Evolutionary conservation across 768 basidiomycete genomes (phyloP), one percentile per base, ranked within the genome.

Genomic region (Naganishia onofrii): DNA sequence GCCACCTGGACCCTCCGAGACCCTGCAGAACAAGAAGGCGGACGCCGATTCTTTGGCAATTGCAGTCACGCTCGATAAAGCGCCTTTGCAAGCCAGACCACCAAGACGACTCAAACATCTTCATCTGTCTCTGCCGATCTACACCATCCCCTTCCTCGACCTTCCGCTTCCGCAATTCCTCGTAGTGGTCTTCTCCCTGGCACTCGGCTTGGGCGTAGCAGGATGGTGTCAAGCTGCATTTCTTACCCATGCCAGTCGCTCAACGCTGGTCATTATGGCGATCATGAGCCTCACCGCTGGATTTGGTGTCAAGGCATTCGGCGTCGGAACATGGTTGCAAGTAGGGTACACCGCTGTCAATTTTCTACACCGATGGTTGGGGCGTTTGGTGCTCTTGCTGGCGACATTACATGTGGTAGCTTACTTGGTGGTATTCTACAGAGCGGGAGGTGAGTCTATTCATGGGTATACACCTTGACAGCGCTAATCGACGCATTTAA

Each of bases 281-380:
- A 64, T 73, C n/a, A 36, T 69, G 29, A 56, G 68, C 53, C 63
- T 73, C n/a, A 73, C 72, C 32, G 67, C 70, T 21, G 72, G 57
- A 23, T 42, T 72, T 12, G 74, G 74, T 3, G 56, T 73, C 52
- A 75, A 75, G 36, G 53, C 69, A 10, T 68, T 71, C 28, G 74
- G 74, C 1, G 46, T 73, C 4, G 74, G 74, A 0, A 75, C 74
- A 13, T 70, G 71, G 69, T 52, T 75, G 19, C 69, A 70, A 32
- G 42, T 69, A 42, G 72, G 74, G 23, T 75, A 75, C 56, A 70
- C 72, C 10, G 54, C 70, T 21, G 66, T 74, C 69, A 74, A 74
- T 54, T 71, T 70, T 23, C 51, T 76, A 0, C 75, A 76, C 36
- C 68, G 75, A 23, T 76, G 75, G 75, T 67, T 71, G 12, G 75